These are phyloP conservation scores for Coprinopsis strossmayeri DNA, from an alignment of 768 basidiomycete species.

Conservation along the genomic window DNA sequence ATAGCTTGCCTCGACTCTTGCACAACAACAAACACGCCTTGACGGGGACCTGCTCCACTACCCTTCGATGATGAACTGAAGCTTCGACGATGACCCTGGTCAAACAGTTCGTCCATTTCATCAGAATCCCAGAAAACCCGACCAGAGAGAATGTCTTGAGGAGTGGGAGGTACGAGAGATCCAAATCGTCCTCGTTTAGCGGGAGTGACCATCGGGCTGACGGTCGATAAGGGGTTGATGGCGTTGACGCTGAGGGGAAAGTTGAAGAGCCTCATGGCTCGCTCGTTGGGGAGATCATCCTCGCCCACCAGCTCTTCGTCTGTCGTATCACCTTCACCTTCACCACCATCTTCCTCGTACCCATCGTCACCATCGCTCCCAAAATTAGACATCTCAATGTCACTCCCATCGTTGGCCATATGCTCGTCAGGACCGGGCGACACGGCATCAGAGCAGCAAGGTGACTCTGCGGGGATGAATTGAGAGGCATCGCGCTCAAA, in stretches of 20 bases:
- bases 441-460: conserved; percentile 13
- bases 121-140: conserved; percentile 44
- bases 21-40: conserved; percentile 33
- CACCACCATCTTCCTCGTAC: conserved; percentile 42
- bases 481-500: conserved; percentile 60
- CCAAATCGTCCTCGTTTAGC: conserved; percentile 12
- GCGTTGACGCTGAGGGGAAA: conserved; percentile 57
- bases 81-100: conserved; percentile 5
- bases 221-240: conserved; percentile 72
- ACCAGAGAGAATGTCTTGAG: conserved; percentile 65
- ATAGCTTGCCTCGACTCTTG: conserved; percentile 33
- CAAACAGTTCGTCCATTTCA: conserved; percentile 22
- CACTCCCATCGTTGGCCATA: conserved; percentile 29
- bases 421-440: conserved; percentile 26
- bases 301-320: conserved; percentile 81
- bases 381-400: conserved; percentile 34
- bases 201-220: conserved; percentile 51
- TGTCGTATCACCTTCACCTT: conserved; percentile 68
- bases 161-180: conserved; percentile 35
- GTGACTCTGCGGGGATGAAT: conserved; percentile 41
- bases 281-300: conserved; percentile 66
- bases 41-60: conserved; percentile 24
- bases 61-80: conserved; percentile 5
- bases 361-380: conserved; percentile 38
- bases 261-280: conserved; percentile 66